These are phyloP conservation scores for Takashimella koratensis DNA, from an alignment of 1,284 basidiomycete genomes.

Conservation along the genomic window DNA sequence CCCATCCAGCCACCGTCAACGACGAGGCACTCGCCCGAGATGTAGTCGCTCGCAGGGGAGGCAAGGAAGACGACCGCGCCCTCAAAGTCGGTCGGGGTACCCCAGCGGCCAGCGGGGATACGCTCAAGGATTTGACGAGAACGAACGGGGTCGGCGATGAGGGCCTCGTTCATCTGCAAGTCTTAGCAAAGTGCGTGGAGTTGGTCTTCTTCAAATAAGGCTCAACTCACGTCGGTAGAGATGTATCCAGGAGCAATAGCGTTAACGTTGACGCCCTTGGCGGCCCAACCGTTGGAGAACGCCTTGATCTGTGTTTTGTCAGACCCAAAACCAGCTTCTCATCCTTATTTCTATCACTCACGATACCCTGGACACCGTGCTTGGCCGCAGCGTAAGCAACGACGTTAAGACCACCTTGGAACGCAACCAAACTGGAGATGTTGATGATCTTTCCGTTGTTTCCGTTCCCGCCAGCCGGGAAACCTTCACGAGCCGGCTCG, in stretches of 20 bases:
- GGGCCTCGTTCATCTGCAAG: slow-evolving; percentile 46
- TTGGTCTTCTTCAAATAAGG: not conserved
- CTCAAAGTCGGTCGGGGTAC: slow-evolving; percentile 79
- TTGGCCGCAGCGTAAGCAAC: slow-evolving; percentile 87
- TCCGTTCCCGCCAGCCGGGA: slow-evolving; percentile 23
- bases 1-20: slow-evolving; percentile 52
- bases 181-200: not conserved
- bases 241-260: slow-evolving; percentile 86
- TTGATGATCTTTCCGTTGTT: slow-evolving; percentile 53
- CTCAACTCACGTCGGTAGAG: slow-evolving; percentile 79
- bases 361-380: slow-evolving; percentile 78
- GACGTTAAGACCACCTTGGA: slow-evolving; percentile 66
- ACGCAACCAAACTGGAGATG: slow-evolving; percentile 49
- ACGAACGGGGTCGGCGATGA: slow-evolving; percentile 46
- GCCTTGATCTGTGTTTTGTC: slow-evolving; percentile 41
- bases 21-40: slow-evolving; percentile 69
- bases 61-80: slow-evolving; percentile 88
- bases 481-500: slow-evolving; percentile 30
- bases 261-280: slow-evolving; percentile 84
- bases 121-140: slow-evolving; percentile 85
- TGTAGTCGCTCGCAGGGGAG: slow-evolving; percentile 78
- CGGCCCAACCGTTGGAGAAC: slow-evolving; percentile 63
- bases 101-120: slow-evolving; percentile 90
- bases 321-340: too few species aligned
- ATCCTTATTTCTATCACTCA: too few species aligned